phyloP scores from a whole-genome alignment of 1,139 yeast species.

The Candida albicans region DNA sequence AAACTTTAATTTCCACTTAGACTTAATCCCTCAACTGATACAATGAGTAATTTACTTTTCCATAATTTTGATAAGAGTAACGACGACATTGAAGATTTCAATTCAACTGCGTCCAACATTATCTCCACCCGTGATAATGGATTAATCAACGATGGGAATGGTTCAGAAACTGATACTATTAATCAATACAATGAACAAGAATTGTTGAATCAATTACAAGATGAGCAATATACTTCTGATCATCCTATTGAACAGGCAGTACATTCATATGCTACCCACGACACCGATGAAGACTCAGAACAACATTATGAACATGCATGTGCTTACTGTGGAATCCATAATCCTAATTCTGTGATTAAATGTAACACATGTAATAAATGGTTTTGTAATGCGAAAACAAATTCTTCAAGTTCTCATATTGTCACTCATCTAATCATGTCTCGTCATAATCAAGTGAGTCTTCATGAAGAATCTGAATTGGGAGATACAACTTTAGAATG shows the following conservation, averaged over 20 bases:
- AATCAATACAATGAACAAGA: conserved; percentile 5
- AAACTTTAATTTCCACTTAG: too few relatives aligned
- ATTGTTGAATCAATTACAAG: background rate
- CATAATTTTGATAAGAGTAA: conserved; percentile 18
- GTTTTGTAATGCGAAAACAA: conserved; percentile 84
- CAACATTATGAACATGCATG: conserved; percentile 43
- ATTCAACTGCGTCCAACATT: conserved; percentile 6
- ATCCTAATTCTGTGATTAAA: conserved; percentile 66
- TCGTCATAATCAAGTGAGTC: conserved; percentile 69
- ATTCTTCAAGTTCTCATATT: conserved; percentile 72
- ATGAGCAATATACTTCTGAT: conserved; percentile 1
- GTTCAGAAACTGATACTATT: conserved; percentile 9
- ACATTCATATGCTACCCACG: background rate
- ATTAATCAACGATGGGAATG: conserved; percentile 3
- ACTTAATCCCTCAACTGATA: background rate
- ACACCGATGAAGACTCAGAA: conserved; percentile 6
- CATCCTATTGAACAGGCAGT: background rate
- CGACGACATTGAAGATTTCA: conserved; percentile 11
- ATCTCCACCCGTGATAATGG: conserved; percentile 1
- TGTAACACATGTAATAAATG: conserved; percentile 80
- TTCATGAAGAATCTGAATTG: conserved; percentile 78
- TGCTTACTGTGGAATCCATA: conserved; percentile 76
- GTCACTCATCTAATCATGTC: conserved; percentile 83
- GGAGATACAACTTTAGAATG: conserved; percentile 89
- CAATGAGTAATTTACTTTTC: conserved; percentile 28